phyloP scores from a whole-genome alignment of 352 stramenopile species.

The Elongisporangium anandrum region DNA sequence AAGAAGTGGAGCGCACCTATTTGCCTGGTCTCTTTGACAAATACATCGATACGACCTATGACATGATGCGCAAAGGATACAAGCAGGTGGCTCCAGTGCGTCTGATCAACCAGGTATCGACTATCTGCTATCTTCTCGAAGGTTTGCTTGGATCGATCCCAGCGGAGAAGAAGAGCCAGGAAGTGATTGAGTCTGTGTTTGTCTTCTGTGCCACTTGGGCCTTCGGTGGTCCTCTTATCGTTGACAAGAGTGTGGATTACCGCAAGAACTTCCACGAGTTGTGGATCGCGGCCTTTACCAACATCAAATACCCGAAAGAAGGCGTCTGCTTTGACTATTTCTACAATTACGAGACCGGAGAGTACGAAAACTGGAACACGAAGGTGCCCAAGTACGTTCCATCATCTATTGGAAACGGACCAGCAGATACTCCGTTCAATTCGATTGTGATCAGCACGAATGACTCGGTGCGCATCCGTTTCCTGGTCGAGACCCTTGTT shows the following conservation, averaged over 20 bases:
- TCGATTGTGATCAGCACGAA: slow-evolving; percentile 96
- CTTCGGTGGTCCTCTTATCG: slow-evolving; percentile 94
- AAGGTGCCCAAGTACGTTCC: slow-evolving; percentile 91
- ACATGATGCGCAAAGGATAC: slow-evolving; percentile 93
- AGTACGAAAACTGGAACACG: slow-evolving; percentile 92
- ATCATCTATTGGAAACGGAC: slow-evolving; percentile 89
- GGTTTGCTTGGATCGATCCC: slow-evolving; percentile 84
- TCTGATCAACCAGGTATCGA: slow-evolving; percentile 95
- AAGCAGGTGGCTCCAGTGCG: slow-evolving; percentile 93
- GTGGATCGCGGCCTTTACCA: slow-evolving; percentile 77
- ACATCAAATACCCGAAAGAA: slow-evolving; percentile 94
- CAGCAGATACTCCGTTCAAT: slow-evolving; percentile 94
- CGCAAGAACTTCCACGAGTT: slow-evolving; percentile 88
- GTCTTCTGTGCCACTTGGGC: slow-evolving; percentile 96
- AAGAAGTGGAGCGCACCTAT: slow-evolving; percentile 90
- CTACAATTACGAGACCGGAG: slow-evolving; percentile 90
- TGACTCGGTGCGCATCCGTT: slow-evolving; percentile 94
- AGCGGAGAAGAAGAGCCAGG: slow-evolving; percentile 88
- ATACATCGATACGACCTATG: slow-evolving; percentile 93
- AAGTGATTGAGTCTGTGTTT: slow-evolving; percentile 95
- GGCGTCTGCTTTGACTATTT: slow-evolving; percentile 97
- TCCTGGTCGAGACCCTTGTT: slow-evolving; percentile 93
- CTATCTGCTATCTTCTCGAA: slow-evolving; percentile 95
- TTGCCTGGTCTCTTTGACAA: slow-evolving; percentile 94
- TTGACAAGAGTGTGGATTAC: slow-evolving; percentile 90